Evolutionary conservation across 2,329 filamentous ascomycete species (phyloP).

Genomic region (Penicillium thymicola): DNA sequence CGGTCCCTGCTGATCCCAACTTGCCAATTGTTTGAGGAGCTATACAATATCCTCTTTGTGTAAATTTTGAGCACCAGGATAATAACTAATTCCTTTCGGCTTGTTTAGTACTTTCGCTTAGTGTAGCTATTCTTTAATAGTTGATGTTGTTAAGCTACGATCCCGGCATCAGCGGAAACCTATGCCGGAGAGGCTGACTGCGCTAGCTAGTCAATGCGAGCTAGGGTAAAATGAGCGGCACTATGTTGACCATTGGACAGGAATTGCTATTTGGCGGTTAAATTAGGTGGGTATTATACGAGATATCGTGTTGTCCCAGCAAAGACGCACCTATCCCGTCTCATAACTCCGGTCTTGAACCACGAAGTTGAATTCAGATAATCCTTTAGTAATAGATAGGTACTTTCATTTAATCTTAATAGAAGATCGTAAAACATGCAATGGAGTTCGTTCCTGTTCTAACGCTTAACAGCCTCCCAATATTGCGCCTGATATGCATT

Average conservation of each 20-base stretch:
- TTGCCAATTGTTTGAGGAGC: background rate
- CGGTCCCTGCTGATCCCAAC: background rate
- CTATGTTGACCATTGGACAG: background rate
- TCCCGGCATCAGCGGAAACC: background rate
- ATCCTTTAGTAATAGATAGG: background rate
- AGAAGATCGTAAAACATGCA: background rate
- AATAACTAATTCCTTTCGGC: background rate
- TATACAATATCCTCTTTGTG: too few species aligned
- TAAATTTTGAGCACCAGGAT: accelerated
- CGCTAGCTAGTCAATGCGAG: background rate
- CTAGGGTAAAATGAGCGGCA: background rate
- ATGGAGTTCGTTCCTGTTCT: background rate
- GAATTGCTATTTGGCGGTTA: background rate
- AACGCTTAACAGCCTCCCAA: slow-evolving; percentile 46
- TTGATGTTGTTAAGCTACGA: background rate
- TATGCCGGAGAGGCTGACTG: background rate
- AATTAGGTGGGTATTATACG: background rate
- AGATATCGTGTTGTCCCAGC: background rate
- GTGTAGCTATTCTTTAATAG: background rate
- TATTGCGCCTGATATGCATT: slow-evolving; percentile 56
- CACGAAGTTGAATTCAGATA: background rate
- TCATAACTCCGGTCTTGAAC: background rate
- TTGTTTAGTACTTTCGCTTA: background rate
- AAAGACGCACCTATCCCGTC: background rate
- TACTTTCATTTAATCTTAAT: background rate